Evolutionary conservation across 208 protist genomes (phyloP).

Genomic region (Acanthamoeba pearcei): DNA sequence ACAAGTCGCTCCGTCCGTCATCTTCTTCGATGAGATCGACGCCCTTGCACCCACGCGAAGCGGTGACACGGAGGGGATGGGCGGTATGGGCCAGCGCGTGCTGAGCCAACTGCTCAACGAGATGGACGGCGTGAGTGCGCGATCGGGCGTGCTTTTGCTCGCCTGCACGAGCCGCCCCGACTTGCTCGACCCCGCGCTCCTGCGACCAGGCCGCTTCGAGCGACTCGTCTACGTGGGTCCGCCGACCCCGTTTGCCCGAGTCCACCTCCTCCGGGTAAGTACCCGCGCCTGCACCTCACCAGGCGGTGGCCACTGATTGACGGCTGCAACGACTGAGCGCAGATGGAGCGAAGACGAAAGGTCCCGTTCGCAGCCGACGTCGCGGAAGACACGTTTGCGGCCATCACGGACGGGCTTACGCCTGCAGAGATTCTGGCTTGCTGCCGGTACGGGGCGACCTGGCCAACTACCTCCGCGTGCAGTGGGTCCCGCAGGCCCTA

Average conservation of each 20-base stretch:
- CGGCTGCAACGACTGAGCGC: background rate
- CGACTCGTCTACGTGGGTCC: conserved; percentile 74
- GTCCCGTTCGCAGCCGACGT: conserved; percentile 34
- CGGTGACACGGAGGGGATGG: conserved; percentile 84
- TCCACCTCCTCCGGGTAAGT: conserved; percentile 1
- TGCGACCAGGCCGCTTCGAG: conserved; percentile 92
- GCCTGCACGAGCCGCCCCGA: conserved; percentile 93
- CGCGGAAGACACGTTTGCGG: background rate
- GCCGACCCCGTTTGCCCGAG: background rate
- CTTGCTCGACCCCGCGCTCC: conserved; percentile 90
- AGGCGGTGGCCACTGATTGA: background rate
- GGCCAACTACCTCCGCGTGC: background rate
- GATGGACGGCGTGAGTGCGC: background rate
- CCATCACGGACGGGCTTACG: conserved; percentile 23
- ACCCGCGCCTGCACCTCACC: background rate
- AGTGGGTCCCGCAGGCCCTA: background rate
- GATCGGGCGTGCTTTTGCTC: conserved; percentile 88
- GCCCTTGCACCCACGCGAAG: background rate
- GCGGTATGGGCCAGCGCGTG: conserved; percentile 88
- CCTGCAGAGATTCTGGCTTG: conserved; percentile 30
- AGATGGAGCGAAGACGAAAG: conserved; percentile 21
- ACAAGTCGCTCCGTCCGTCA: conserved; percentile 77
- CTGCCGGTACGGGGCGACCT: background rate
- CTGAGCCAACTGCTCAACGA: conserved; percentile 17
- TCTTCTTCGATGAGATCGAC: conserved; percentile 78